Conservation (phyloP, 768 basidiomycete genomes). For the Amanita rubescens region DNA sequence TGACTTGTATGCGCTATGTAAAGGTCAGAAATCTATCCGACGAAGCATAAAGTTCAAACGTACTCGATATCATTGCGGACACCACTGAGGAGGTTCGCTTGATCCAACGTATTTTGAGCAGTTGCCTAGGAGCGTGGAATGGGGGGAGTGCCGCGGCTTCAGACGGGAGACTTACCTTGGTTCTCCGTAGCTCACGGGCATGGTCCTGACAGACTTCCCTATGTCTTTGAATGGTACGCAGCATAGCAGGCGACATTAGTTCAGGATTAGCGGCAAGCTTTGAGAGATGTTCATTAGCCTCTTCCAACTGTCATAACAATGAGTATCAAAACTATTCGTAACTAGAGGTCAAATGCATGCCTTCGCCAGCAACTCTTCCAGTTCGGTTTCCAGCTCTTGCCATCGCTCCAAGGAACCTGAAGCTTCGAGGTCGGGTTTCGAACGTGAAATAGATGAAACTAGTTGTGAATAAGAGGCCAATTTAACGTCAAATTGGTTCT, state of each 20-base stretch:
- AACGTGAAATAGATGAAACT: constrained; percentile 55
- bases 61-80: constrained; percentile 97
- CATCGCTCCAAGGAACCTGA: constrained; percentile 64
- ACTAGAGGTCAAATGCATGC: constrained; percentile 29
- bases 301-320: constrained; percentile 54
- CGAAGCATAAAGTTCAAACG: constrained; percentile 16
- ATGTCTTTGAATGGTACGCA: constrained; percentile 86
- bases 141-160: background rate
- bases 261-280: constrained; percentile 61
- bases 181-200: constrained; percentile 74
- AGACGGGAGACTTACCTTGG: constrained; percentile 52
- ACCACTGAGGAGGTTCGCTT: constrained; percentile 80
- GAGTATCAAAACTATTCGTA: constrained; percentile 4
- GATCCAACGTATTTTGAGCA: constrained; percentile 75
- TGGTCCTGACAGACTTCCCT: constrained; percentile 87
- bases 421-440: constrained; percentile 58
- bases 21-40: background rate
- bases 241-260: constrained; percentile 73
- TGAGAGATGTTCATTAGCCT: constrained; percentile 78
- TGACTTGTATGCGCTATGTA: constrained; percentile 78
- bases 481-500: constrained; percentile 87
- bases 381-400: constrained; percentile 79
- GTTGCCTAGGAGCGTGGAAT: constrained; percentile 45
- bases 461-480: constrained; percentile 87
- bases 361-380: constrained; percentile 83